Percentiles rank a stretch among this genome's conserved stretches.
Conservation (phyloP, 345 rosid genomes). For the Salix caprea region DNA sequence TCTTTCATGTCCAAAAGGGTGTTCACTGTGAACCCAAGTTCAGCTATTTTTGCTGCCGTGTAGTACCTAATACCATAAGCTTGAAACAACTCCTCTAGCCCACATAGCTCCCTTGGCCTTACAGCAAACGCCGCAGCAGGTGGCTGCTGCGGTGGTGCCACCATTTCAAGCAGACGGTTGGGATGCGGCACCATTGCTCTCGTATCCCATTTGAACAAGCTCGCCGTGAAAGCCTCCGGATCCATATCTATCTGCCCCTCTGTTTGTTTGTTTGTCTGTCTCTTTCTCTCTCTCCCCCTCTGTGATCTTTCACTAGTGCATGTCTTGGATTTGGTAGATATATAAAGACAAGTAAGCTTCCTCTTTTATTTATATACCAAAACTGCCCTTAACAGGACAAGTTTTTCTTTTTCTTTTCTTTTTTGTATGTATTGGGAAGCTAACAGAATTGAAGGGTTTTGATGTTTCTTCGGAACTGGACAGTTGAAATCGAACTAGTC, state of each 20-base stretch:
- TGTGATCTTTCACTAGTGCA: too few species aligned
- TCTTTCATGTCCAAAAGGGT: slow-evolving; percentile 91
- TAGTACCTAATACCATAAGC: slow-evolving; percentile 75
- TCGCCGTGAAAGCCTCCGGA: slow-evolving; percentile 70
- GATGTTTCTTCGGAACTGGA: slow-evolving; percentile 34
- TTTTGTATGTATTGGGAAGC: slow-evolving; percentile 9
- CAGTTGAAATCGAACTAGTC: slow-evolving; percentile 54
- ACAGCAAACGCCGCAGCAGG: slow-evolving; percentile 35
- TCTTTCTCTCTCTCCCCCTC: too few species aligned
- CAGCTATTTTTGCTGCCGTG: slow-evolving; percentile 88
- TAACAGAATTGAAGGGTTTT: slow-evolving; percentile 2
- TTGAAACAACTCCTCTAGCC: slow-evolving; percentile 76
- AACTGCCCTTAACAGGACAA: slow-evolving; percentile 24
- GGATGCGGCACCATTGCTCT: slow-evolving; percentile 28
- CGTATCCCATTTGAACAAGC: slow-evolving; percentile 81
- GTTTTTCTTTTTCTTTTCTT: background rate
- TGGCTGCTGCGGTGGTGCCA: slow-evolving; percentile 15
- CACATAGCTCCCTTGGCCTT: slow-evolving; percentile 52
- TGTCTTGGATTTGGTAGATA: background rate
- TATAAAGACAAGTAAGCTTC: slow-evolving; percentile 16
- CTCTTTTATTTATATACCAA: slow-evolving; percentile 11
- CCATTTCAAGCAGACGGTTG: slow-evolving; percentile 17
- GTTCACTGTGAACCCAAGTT: slow-evolving; percentile 88
- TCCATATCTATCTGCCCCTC: slow-evolving; percentile 39
- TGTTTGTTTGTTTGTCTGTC: background rate